Base-by-base conservation (phyloP, 768 basidiomycete species). In the Tylopilus plumbeoviolaceoides region DNA sequence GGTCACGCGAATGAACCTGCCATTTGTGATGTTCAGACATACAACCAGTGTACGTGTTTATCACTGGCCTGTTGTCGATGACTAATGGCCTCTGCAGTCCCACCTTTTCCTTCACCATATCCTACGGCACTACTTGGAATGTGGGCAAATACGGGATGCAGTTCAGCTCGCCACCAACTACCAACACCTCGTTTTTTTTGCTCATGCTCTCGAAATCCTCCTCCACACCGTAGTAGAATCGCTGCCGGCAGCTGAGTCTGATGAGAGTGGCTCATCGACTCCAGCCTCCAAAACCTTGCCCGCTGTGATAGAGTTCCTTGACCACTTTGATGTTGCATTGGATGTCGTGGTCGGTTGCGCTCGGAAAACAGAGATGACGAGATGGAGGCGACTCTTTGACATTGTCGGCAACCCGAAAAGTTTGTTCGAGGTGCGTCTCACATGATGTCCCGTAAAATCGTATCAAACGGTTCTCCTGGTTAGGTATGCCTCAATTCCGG, bases 331-430 rank as follows among this genome's bases (percentile, higher is more conserved):
- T 55, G 88, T 82, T 48, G 81, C 88, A 7, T 71, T 98, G 51
- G 93, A 98, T 53, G 94, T 98, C 7, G 91, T 98, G 12, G 95
- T 98, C 10, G 87, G 90, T 6, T 98, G 95, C 62, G 95, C 97
- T 18, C 78, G 97, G 48, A 99, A 99, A 74, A 98, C 92, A 7
- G 97, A 99, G 70, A 80, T 95, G 65, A 86, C 90, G 5, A 72
- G 88, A 47, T 99, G 97, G 97, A 80, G 81, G 43, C 80, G 86
- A 50, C 72, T 99, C 38, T 99, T 99, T 67, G 83, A 84, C 50
- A 78, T 91, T 31, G 94, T 95, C 3, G 97, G 97, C 7, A 89
- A 87, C 63, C 95, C 97, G 0, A 85, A 94, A 63, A 74, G 79
- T 4, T 75, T 99, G 35, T 98, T 98, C 63, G 95, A 99, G 78